Percentiles rank a stretch among this genome's conserved stretches.
phyloP scores from a whole-genome alignment of 169 alveolate species.

The Perkinsus olseni region DNA sequence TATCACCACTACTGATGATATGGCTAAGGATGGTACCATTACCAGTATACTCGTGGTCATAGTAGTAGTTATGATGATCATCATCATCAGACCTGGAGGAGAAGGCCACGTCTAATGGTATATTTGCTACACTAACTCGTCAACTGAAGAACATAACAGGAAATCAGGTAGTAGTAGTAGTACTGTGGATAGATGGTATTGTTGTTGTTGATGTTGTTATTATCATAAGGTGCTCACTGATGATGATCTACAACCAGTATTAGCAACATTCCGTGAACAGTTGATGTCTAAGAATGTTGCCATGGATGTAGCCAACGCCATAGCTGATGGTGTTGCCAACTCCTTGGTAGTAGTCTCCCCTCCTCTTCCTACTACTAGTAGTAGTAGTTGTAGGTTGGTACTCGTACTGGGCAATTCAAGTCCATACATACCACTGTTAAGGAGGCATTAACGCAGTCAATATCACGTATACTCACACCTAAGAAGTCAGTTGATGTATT shows the following conservation, averaged over 20 bases:
- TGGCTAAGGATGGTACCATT: too few relatives aligned
- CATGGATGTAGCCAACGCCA: conserved; percentile 67
- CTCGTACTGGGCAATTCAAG: too few relatives aligned
- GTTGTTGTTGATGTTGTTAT: conserved; percentile 56
- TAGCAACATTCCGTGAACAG: conserved; percentile 58
- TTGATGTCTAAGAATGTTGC: conserved; percentile 83
- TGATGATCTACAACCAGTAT: conserved; percentile 66
- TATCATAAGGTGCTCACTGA: conserved; percentile 65
- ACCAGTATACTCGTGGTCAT: too few relatives aligned
- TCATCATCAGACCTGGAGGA: too few relatives aligned
- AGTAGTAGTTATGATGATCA: too few relatives aligned
- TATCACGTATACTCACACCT: conserved; percentile 76
- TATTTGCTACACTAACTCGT: too few relatives aligned
- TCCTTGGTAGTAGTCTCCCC: conserved; percentile 65
- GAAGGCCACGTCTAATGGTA: too few relatives aligned
- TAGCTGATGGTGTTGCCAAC: conserved; percentile 65
- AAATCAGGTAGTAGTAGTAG: conserved; percentile 14
- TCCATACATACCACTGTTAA: conserved; percentile 56
- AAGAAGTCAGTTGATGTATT: conserved; percentile 74
- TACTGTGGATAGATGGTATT: conserved; percentile 42
- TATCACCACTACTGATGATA: too few relatives aligned
- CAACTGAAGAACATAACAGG: conserved; percentile 3
- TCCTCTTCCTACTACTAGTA: conserved; percentile 44
- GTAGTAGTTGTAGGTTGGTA: too few relatives aligned
- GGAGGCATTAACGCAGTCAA: conserved; percentile 63